Conservation (phyloP, 192 early-diverging fungal species). For the Podila epigama region DNA sequence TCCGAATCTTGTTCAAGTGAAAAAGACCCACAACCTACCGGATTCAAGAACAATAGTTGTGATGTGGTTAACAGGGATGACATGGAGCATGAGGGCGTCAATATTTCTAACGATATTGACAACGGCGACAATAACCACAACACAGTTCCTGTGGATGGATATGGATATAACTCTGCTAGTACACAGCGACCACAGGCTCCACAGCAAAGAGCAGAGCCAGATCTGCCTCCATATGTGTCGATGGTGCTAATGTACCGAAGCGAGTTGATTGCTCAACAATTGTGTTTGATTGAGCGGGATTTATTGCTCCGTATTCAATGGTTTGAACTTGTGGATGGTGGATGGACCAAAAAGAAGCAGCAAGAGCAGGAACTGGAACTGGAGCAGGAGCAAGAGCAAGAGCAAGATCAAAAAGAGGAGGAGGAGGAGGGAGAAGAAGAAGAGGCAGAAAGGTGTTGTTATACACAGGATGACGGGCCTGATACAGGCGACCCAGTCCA, state of each 20-base stretch:
- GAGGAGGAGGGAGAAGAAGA: background rate
- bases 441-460: background rate
- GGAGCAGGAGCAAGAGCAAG: background rate
- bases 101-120: too few species aligned
- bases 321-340: constrained; percentile 61
- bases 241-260: constrained; percentile 55
- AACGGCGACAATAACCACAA: too few species aligned
- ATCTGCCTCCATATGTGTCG: constrained; percentile 21
- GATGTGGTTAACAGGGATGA: too few species aligned
- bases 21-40: too few species aligned
- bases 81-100: too few species aligned
- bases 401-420: background rate
- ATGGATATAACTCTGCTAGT: too few species aligned
- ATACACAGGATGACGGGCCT: background rate
- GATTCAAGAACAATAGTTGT: too few species aligned
- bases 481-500: background rate
- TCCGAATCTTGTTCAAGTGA: too few species aligned
- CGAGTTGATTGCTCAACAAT: constrained; percentile 61
- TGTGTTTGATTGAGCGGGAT: constrained; percentile 65
- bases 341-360: constrained; percentile 60
- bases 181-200: too few species aligned
- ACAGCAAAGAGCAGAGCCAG: background rate
- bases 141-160: too few species aligned
- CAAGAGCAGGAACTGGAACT: background rate
- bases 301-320: constrained; percentile 56